Evolutionary conservation across 257 asterid genomes (phyloP).

Genomic region (Perilla frutescens): DNA sequence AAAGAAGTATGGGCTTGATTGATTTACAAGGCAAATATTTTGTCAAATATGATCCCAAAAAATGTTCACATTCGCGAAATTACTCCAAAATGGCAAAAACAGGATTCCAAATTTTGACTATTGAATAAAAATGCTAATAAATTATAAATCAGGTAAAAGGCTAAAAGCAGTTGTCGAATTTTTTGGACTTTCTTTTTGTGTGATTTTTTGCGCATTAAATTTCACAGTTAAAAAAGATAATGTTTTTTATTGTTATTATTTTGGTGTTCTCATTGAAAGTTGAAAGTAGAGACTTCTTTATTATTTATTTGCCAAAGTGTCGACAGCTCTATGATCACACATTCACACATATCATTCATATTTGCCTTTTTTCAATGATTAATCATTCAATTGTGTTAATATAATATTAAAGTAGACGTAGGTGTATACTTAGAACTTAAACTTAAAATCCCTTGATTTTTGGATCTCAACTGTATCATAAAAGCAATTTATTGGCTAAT

Average conservation of each 20-base stretch:
- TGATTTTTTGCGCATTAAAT: conserved; percentile 17
- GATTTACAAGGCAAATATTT: neutral
- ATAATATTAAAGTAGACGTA: no score
- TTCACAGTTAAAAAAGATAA: conserved; percentile 7
- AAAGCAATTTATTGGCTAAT: neutral
- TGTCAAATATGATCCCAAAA: conserved; percentile 8
- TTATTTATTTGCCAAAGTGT: conserved; percentile 5
- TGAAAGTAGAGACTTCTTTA: neutral
- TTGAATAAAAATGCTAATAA: neutral
- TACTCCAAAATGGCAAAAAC: neutral
- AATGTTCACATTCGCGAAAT: conserved; percentile 15
- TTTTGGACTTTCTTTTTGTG: neutral
- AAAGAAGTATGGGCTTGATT: neutral
- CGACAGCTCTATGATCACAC: neutral
- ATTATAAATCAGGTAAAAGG: neutral
- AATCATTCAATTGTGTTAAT: no score
- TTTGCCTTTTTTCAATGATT: no score
- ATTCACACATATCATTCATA: no score
- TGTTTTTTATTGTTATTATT: neutral
- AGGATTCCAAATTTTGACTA: neutral
- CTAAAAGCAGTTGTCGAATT: conserved; percentile 14
- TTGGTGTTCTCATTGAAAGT: neutral
- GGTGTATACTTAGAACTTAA: no score
- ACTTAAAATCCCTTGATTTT: neutral
- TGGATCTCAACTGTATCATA: conserved; percentile 16